Percentiles rank a stretch among this genome's conserved stretches.
phyloP scores from a whole-genome alignment of 2,329 filamentous ascomycete species.

The Cordyceps fumosorosea region DNA sequence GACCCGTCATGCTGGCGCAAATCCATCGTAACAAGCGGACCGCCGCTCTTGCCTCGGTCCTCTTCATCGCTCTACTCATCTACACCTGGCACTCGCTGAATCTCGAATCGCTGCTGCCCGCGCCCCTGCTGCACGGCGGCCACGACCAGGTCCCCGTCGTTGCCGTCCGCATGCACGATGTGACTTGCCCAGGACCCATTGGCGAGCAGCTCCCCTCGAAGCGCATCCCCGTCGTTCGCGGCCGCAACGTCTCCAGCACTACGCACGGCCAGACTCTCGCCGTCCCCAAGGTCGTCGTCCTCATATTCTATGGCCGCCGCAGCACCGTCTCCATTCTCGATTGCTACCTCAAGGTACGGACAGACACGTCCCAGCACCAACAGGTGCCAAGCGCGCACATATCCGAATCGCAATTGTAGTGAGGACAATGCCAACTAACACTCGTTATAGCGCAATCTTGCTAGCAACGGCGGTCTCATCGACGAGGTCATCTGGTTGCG shows the following conservation, averaged over 20 bases:
- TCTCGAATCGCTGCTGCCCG: constrained; percentile 10
- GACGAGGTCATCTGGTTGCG: constrained; percentile 39
- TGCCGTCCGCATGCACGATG: constrained; percentile 5
- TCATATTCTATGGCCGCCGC: constrained; percentile 41
- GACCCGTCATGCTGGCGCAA: neutral
- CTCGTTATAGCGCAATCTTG: constrained; percentile 33
- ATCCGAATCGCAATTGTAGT: neutral
- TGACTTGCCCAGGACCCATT: constrained; percentile 5
- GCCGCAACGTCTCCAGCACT: constrained; percentile 7
- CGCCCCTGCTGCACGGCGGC: constrained; percentile 6
- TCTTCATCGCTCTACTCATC: constrained; percentile 7
- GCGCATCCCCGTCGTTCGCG: constrained; percentile 10
- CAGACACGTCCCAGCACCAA: too few relatives aligned
- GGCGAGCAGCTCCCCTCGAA: neutral
- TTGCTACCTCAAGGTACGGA: constrained; percentile 36
- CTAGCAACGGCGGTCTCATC: constrained; percentile 36
- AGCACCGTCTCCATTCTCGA: constrained; percentile 38
- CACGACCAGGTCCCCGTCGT: neutral
- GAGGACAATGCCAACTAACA: neutral
- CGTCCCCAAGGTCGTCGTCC: constrained; percentile 32
- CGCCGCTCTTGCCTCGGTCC: constrained; percentile 4
- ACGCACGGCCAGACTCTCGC: constrained; percentile 10
- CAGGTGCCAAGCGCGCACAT: neutral
- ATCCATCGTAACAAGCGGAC: constrained; percentile 4
- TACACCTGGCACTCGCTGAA: constrained; percentile 12